A percentile compares a stretch with the other conserved stretches of the same genome.
Conservation (phyloP, 2,329 filamentous ascomycete genomes). For the Pseudogymnoascus sp. region DNA sequence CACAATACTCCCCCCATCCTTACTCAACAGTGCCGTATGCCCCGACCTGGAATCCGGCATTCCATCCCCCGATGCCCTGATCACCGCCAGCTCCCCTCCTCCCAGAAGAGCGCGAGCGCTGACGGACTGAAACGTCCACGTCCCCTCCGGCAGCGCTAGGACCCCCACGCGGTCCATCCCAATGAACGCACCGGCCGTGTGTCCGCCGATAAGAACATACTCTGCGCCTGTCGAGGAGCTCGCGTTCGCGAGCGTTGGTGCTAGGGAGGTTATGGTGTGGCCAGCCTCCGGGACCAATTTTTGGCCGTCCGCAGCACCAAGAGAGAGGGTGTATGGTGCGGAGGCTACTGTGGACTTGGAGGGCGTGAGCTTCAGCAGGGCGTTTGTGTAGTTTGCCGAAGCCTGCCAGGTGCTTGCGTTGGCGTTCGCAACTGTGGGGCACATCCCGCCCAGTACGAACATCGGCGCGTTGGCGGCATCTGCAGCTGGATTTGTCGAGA, state of each 20-base stretch:
- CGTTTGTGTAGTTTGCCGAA: constrained; percentile 67
- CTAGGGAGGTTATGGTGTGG: constrained; percentile 69
- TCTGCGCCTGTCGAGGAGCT: constrained; percentile 55
- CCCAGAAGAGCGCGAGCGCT: constrained; percentile 32
- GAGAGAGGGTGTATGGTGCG: constrained; percentile 34
- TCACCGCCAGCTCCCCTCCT: constrained; percentile 42
- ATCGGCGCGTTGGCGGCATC: constrained; percentile 26
- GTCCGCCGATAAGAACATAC: constrained; percentile 76
- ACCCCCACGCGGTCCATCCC: constrained; percentile 89
- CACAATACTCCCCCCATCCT: constrained; percentile 69
- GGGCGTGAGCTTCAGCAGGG: constrained; percentile 61
- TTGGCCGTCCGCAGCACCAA: constrained; percentile 42
- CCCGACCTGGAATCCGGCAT: constrained; percentile 74
- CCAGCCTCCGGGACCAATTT: constrained; percentile 75
- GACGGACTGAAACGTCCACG: constrained; percentile 75
- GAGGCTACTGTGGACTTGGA: constrained; percentile 29
- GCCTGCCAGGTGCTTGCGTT: constrained; percentile 51
- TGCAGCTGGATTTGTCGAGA: constrained; percentile 23
- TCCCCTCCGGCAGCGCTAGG: constrained; percentile 77
- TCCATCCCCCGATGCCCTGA: constrained; percentile 16
- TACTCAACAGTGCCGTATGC: constrained; percentile 72
- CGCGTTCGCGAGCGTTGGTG: constrained; percentile 59
- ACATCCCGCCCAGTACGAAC: constrained; percentile 77
- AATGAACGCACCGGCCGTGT: constrained; percentile 75
- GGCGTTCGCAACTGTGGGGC: constrained; percentile 43